Conservation (phyloP, 2,329 filamentous ascomycete species). For the Escovopsis weberi region DNA sequence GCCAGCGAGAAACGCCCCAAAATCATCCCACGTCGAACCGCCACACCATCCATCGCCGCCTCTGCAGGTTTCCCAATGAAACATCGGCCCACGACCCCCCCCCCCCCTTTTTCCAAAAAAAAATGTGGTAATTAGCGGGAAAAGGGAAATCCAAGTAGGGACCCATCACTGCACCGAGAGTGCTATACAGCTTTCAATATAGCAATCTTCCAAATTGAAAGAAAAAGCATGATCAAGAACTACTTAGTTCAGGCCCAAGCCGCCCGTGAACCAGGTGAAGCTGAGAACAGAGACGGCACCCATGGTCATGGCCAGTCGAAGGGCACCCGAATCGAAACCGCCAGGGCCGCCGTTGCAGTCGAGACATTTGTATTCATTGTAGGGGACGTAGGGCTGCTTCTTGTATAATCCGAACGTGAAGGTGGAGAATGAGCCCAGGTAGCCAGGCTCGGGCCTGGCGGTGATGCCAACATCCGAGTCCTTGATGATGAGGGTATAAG, state of each 20-base stretch:
- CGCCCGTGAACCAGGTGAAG: conserved; percentile 51
- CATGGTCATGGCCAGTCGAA: conserved; percentile 39
- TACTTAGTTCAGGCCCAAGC: conserved; percentile 25
- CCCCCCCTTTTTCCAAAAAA: not conserved
- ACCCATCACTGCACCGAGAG: no score
- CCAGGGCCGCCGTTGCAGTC: conserved; percentile 41
- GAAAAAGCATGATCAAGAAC: not conserved
- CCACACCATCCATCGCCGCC: conserved; percentile 1
- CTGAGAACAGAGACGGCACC: conserved; percentile 40
- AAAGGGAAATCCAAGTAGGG: not conserved
- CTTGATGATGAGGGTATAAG: conserved; percentile 48
- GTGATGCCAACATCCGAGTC: conserved; percentile 39
- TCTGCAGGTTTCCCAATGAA: not conserved
- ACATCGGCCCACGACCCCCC: no score
- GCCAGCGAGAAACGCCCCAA: conserved; percentile 2
- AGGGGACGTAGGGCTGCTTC: conserved; percentile 33
- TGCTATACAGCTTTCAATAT: no score
- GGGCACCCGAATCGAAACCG: conserved; percentile 29
- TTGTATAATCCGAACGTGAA: conserved; percentile 47
- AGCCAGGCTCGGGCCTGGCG: conserved; percentile 39
- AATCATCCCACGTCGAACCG: conserved; percentile 1
- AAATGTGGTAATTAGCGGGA: not conserved
- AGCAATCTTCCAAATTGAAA: no score
- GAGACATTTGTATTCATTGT: conserved; percentile 40
- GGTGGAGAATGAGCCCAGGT: conserved; percentile 32